Conservation (phyloP, 306 rosid species). For the Mucuna pruriens region DNA sequence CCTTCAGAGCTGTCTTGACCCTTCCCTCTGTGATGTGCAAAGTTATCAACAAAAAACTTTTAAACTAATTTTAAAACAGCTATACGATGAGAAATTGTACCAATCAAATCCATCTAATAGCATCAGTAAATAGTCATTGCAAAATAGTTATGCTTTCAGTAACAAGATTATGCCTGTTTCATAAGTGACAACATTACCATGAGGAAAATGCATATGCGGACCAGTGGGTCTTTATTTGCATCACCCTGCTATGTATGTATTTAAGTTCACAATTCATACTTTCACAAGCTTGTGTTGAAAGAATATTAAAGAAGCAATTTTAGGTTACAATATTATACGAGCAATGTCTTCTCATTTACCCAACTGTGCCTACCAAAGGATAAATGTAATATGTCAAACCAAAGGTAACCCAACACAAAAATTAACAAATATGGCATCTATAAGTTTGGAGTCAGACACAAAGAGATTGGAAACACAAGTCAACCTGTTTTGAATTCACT, state of each 20-base stretch:
- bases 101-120: slow-evolving; percentile 18
- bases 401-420: slow-evolving; percentile 2
- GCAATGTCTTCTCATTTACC: slow-evolving; percentile 7
- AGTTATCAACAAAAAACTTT: neutral
- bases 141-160: slow-evolving; percentile 20
- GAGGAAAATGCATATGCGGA: neutral
- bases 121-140: neutral
- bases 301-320: neutral
- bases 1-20: slow-evolving; percentile 12
- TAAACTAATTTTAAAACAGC: slow-evolving; percentile 5
- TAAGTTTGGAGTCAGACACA: slow-evolving; percentile 25
- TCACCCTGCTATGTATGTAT: neutral
- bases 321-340: slow-evolving; percentile 18
- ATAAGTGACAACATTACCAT: neutral
- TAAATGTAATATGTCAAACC: neutral
- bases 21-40: neutral
- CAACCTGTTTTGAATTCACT: slow-evolving; percentile 85
- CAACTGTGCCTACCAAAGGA: neutral
- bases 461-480: slow-evolving; percentile 14
- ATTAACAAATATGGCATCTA: slow-evolving; percentile 33
- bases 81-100: neutral
- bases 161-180: slow-evolving; percentile 21
- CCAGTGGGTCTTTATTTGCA: slow-evolving; percentile 11
- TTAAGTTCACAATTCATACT: neutral
- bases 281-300: neutral